Percentiles rank a stretch among this genome's conserved stretches.
Conservation (phyloP, 1,284 basidiomycete species). For the Austroboletus niveus region DNA sequence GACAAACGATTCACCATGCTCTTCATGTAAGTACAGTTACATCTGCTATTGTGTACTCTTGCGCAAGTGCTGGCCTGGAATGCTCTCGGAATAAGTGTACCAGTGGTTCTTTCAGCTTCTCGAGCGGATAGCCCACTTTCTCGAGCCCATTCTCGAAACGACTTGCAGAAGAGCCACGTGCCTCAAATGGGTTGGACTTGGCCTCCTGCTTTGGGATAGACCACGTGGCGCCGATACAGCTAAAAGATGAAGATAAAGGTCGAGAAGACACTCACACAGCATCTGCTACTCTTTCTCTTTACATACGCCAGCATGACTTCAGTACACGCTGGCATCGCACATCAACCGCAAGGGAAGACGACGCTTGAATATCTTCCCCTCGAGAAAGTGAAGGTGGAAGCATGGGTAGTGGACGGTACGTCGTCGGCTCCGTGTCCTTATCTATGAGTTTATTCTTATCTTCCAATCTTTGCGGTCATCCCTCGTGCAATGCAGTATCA, state of each 20-base stretch:
- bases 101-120: too few relatives aligned
- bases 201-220: too few relatives aligned
- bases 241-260: conserved; percentile 14
- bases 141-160: too few relatives aligned
- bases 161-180: too few relatives aligned
- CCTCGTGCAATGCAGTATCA: conserved; percentile 37
- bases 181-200: too few relatives aligned
- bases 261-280: background rate
- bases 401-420: conserved; percentile 47
- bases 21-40: too few relatives aligned
- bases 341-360: conserved; percentile 29
- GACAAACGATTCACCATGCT: too few relatives aligned
- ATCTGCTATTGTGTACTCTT: too few relatives aligned
- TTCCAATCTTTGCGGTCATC: background rate
- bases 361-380: conserved; percentile 38
- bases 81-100: too few relatives aligned
- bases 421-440: background rate
- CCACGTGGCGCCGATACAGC: too few relatives aligned
- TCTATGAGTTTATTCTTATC: conserved; percentile 4
- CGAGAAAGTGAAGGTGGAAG: conserved; percentile 39
- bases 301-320: conserved; percentile 18
- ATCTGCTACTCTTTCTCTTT: background rate
- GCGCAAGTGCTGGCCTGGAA: too few relatives aligned
- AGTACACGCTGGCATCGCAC: conserved; percentile 37
- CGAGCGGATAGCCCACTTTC: too few relatives aligned